Conservation (phyloP, 768 basidiomycete genomes). For the Roridomyces roridus region DNA sequence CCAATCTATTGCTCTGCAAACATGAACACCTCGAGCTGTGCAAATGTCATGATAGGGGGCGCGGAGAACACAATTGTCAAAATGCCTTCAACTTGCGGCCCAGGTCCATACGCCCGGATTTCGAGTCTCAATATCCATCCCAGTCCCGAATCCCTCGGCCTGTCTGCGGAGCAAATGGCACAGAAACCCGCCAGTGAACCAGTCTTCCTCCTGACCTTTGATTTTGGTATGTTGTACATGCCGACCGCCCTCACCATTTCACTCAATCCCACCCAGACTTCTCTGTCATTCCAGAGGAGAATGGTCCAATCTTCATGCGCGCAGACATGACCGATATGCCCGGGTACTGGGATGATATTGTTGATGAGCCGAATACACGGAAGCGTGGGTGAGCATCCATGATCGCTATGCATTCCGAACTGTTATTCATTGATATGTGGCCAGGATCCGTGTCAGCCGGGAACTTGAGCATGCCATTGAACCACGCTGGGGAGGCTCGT, state of each 20-base stretch:
- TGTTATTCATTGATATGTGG: too few species aligned
- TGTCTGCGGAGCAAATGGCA: conserved; percentile 11
- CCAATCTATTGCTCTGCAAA: conserved; percentile 25
- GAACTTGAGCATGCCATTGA: too few species aligned
- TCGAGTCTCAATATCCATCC: conserved; percentile 24
- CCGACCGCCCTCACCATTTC: too few species aligned
- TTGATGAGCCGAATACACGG: too few species aligned
- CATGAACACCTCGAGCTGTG: conserved; percentile 18
- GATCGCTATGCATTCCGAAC: too few species aligned
- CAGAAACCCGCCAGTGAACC: conserved; percentile 24
- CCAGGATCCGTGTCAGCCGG: too few species aligned
- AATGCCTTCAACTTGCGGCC: conserved; percentile 30
- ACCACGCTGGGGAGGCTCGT: too few species aligned
- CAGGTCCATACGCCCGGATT: conserved; percentile 33
- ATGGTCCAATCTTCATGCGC: conserved; percentile 11
- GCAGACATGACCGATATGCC: conserved; percentile 14
- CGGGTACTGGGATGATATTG: conserved; percentile 5
- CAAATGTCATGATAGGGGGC: conserved; percentile 29
- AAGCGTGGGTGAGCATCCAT: too few species aligned
- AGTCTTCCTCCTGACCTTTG: conserved; percentile 26
- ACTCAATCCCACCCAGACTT: too few species aligned
- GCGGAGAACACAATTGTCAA: conserved; percentile 33
- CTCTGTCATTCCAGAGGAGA: conserved; percentile 2
- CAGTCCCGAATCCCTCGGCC: conserved; percentile 24
- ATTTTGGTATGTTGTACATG: too few species aligned